phyloP scores from a whole-genome alignment of 1,284 basidiomycete species.

The Heliocybe sulcata region DNA sequence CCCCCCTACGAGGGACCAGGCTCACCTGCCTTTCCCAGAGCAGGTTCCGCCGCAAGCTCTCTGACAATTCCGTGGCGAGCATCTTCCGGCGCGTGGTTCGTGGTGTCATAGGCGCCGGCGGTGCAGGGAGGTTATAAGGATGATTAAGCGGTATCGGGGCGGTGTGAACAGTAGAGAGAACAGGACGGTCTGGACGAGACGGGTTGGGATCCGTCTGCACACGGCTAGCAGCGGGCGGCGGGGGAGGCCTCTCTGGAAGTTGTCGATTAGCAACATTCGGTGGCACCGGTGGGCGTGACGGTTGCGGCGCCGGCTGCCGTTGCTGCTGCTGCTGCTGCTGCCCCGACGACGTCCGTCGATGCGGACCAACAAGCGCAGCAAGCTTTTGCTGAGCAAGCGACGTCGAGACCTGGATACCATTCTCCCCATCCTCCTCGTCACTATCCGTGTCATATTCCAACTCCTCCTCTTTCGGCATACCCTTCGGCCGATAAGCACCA shows the following conservation, averaged over 20 bases:
- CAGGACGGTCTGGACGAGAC: background rate
- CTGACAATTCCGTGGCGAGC: conserved; percentile 81
- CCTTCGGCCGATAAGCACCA: conserved; percentile 49
- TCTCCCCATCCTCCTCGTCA: conserved; percentile 38
- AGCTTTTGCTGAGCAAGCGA: conserved; percentile 59
- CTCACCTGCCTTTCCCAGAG: conserved; percentile 79
- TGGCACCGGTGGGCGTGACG: background rate
- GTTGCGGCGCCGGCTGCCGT: conserved; percentile 5
- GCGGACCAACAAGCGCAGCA: conserved; percentile 39
- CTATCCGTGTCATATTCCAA: conserved; percentile 63
- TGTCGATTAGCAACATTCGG: background rate
- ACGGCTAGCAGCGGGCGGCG: background rate
- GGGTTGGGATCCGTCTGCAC: background rate
- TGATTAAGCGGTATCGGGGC: conserved; percentile 56
- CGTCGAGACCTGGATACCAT: conserved; percentile 45
- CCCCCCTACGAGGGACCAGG: conserved; percentile 29
- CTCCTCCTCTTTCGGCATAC: conserved; percentile 58
- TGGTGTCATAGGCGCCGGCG: conserved; percentile 72
- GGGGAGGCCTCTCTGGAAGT: background rate
- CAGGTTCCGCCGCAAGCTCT: conserved; percentile 76
- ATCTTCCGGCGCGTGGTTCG: conserved; percentile 80
- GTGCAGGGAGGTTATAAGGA: conserved; percentile 67
- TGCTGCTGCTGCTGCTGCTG: conserved; percentile 15
- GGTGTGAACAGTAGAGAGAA: conserved; percentile 20
- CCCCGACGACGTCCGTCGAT: conserved; percentile 14